Evolutionary conservation across 495 filamentous ascomycete species (phyloP), one percentile per base, ranked within the genome.

Genomic region (Cercophora scortea): DNA sequence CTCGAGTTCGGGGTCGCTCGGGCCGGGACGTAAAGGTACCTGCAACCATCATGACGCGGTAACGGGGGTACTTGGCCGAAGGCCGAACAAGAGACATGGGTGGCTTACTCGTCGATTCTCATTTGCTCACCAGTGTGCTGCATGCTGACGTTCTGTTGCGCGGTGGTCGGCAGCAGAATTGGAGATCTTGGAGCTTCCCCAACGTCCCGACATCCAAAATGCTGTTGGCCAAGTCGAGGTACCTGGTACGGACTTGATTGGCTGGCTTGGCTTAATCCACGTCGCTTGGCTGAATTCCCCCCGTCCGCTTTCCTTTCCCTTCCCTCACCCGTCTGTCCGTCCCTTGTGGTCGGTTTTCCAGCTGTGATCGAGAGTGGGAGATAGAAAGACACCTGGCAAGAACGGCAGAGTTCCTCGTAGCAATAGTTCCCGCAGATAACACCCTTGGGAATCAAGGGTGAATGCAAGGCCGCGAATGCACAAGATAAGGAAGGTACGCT

Each of bases 131-230:
- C 15, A 43, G 42, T 43, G 12, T 51, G 40, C 59, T 58, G 48
- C 57, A 57, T 52, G 60, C 60, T 62, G 57, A 62, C 60, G 60
- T 55, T 57, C 38, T 19, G 42, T n/a, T 50, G 41, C 12, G 32
- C 38, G 50, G 42, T 56, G 50, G 42, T 56, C 36, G 54, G 47
- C 46, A 44, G 19, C 19, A 34, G 11, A 16, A 18, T 51, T 47
- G 53, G 43, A 42, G 49, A 43, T 44, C 45, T 49, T 54, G 51
- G 59, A 50, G 49, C 42, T 59, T 57, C 57, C 60, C 60, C 60
- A 60, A 62, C 56, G 48, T 53, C 51, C 42, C 48, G 33, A 36
- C 13, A 11, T 38, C 36, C 36, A 38, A 11, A 11, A 11, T 13
- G 10, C 36, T 38, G 10, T 13, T 38, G 36, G 36, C 36, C 25